Evolutionary conservation across 2,329 filamentous ascomycete genomes (phyloP), one percentile per base, ranked within the genome.

Genomic region (Curvularia verruculosa): DNA sequence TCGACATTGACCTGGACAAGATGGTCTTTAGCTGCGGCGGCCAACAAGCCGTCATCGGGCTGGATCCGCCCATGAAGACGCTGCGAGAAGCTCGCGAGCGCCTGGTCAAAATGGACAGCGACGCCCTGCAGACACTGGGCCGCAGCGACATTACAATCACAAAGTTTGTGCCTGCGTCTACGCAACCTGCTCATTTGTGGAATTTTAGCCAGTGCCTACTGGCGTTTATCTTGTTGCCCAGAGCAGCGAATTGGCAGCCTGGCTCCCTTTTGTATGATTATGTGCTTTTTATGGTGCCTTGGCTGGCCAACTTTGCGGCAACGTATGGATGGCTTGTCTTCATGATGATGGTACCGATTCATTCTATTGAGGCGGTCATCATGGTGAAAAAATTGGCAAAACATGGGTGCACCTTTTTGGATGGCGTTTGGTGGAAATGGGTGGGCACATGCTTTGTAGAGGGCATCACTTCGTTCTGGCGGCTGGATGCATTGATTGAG

Each of bases 101-200:
- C 49, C 80, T 94, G 39, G 86, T 96, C 47, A 85, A 87, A 49
- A 90, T 97, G 86, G 86, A 89, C 71, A 77, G 83, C 56, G 81
- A 84, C 10, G 82, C 84, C 24, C 82, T 89, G 31, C 66, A 78
- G 29, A 83, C 77, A 1, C 84, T 96, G 12, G 86, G 84, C 15
- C 81, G 89, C 37, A 84, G 81, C 56, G 80, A 83, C 54, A 80
- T 87, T 50, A 79, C 79, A 0, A 75, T 88, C 54, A 81, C 77
- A 74, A 84, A 76, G 63, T 86, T 79, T 71, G 74, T 70, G 71
- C 84, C 64, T 2, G 84, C 83, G 0, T 77, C 68, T 66, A 84
- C 80, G 67, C 63, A 80, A 13, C 40, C 60, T 5, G 52, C 61
- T 15, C 85, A 88, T 37, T 67, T 81, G 6, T 67, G 84, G 19